Percentiles rank a stretch among this genome's conserved stretches.
Conservation (phyloP, 371 early-diverging fungal species). For the Apophysomyces variabilis region DNA sequence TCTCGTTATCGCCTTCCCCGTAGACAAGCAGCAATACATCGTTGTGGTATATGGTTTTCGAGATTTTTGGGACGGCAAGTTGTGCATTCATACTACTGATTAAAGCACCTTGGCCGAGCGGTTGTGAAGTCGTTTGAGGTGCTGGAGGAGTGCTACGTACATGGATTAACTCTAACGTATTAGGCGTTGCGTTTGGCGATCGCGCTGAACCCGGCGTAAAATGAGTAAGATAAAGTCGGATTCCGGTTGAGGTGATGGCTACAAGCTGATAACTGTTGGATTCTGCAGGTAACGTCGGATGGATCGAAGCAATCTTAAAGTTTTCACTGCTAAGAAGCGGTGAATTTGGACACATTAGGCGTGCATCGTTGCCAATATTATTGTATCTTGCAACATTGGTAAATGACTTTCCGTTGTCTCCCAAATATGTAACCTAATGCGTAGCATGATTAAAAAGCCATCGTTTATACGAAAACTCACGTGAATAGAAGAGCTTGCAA, state of each 20-base stretch:
- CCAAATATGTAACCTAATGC: conserved; percentile 60
- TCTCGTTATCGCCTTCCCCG: conserved; percentile 65
- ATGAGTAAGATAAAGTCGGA: conserved; percentile 73
- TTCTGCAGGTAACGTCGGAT: conserved; percentile 63
- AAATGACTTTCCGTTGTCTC: conserved; percentile 25
- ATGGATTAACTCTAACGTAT: conserved; percentile 61
- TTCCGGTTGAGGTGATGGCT: conserved; percentile 73
- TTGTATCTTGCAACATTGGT: conserved; percentile 22
- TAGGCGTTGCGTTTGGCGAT: conserved; percentile 30
- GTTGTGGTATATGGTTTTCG: conserved; percentile 62
- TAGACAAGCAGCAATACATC: conserved; percentile 67
- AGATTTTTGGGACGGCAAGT: neutral
- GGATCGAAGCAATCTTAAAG: conserved; percentile 68
- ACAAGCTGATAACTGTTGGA: conserved; percentile 66
- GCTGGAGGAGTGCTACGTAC: conserved; percentile 67
- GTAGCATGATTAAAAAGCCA: neutral
- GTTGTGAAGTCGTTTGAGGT: conserved; percentile 21
- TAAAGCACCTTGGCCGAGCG: conserved; percentile 44
- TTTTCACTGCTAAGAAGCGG: conserved; percentile 32
- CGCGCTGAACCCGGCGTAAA: conserved; percentile 22
- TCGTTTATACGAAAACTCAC: conserved; percentile 32
- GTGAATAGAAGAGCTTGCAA: conserved; percentile 64
- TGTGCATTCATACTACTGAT: neutral
- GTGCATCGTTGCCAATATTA: conserved; percentile 40
- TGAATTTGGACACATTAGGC: conserved; percentile 45